Conservation (phyloP, 1,284 basidiomycete genomes). For the Tilletia setariae region DNA sequence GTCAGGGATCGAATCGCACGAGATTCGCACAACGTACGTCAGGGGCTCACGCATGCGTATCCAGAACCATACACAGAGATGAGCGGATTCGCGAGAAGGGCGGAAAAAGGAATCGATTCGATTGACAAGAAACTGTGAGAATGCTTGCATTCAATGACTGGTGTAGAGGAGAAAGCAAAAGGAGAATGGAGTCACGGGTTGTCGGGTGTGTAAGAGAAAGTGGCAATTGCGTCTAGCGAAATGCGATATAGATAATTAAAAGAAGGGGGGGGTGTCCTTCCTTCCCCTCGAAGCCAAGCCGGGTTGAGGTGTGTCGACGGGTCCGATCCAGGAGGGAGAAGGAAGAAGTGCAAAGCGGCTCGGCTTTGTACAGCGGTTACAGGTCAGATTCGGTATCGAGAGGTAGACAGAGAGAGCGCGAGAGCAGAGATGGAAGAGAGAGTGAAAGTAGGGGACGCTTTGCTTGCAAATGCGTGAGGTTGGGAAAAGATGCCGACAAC, state of each 20-base stretch:
- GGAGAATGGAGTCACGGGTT: not conserved
- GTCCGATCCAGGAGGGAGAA: not conserved
- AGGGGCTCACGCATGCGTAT: no score
- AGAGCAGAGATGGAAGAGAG: not conserved
- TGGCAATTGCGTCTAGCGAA: not conserved
- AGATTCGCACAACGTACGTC: not conserved
- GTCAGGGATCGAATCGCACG: no score
- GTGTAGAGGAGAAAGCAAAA: conserved; percentile 1
- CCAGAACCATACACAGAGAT: not conserved
- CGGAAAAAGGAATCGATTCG: not conserved
- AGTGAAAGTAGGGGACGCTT: not conserved
- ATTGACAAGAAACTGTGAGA: not conserved
- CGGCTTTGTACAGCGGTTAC: conserved; percentile 12
- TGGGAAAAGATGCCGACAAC: no score
- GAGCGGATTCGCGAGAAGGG: not conserved
- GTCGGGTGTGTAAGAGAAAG: not conserved
- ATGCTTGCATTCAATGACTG: conserved; percentile 16
- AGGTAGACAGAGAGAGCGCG: no score
- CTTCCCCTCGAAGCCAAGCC: no score
- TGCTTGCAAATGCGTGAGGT: not conserved
- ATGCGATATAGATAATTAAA: conserved; percentile 3
- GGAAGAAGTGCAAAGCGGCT: conserved; percentile 9
- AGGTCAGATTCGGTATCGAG: not conserved
- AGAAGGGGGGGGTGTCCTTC: not conserved
- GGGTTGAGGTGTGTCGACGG: no score